Evolutionary conservation across 768 basidiomycete species (phyloP).

Genomic region (Termitomyces sp.): DNA sequence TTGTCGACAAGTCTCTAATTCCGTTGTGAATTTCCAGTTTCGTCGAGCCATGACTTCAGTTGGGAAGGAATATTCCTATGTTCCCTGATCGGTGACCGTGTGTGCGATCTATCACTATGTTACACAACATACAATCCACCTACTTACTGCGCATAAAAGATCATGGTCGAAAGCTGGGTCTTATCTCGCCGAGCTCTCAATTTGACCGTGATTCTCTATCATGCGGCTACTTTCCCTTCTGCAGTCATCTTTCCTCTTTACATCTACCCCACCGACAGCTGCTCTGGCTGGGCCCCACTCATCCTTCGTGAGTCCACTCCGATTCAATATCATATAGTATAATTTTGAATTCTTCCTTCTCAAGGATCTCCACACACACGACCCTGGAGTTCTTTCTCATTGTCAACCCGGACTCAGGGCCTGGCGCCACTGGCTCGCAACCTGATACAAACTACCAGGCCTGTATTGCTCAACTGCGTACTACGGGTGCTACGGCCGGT

Average conservation of each 20-base stretch:
- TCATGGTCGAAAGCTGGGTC: background rate
- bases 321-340: background rate
- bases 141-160: no score
- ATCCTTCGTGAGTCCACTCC: constrained; percentile 16
- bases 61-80: background rate
- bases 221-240: constrained; percentile 15
- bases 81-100: background rate
- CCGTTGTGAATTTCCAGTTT: no score
- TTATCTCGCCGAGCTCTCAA: background rate
- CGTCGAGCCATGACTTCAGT: background rate
- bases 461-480: constrained; percentile 21
- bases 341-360: no score
- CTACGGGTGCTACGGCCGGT: constrained; percentile 5
- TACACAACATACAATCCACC: no score
- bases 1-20: no score
- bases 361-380: constrained; percentile 23
- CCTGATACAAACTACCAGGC: constrained; percentile 27
- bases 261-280: constrained; percentile 24
- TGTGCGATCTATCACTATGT: background rate
- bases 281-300: constrained; percentile 23
- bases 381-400: constrained; percentile 25
- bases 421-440: constrained; percentile 21
- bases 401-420: constrained; percentile 29
- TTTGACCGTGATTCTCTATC: background rate
- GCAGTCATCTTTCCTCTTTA: constrained; percentile 30